Evolutionary conservation across 495 filamentous ascomycete species (phyloP).

Genomic region (Paragyromitra xinjiangensis): DNA sequence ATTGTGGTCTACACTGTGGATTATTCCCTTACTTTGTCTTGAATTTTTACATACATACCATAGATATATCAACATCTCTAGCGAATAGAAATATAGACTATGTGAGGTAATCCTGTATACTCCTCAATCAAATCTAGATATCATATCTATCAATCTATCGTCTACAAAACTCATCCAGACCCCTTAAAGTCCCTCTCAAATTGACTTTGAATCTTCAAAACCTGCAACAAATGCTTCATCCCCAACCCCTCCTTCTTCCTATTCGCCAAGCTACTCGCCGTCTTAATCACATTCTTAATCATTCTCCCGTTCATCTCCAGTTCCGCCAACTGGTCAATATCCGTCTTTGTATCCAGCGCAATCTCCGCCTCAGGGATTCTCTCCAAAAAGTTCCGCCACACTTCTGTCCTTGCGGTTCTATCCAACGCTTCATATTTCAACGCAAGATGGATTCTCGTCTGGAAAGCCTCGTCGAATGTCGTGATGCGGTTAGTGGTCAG

Average conservation of each 20-base stretch:
- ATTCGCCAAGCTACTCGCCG: constrained; percentile 39
- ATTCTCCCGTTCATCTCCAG: constrained; percentile 60
- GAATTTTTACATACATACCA: background rate
- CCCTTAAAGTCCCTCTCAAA: constrained; percentile 28
- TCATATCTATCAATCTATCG: background rate
- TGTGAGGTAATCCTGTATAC: too few species aligned
- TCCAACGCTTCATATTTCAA: constrained; percentile 60
- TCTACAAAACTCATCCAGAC: background rate
- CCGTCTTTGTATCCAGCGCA: constrained; percentile 28
- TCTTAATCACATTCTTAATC: constrained; percentile 67
- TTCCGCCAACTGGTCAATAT: constrained; percentile 59
- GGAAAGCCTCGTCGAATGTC: constrained; percentile 61
- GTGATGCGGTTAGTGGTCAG: constrained; percentile 64
- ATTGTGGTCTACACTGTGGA: too few species aligned
- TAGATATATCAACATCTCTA: too few species aligned
- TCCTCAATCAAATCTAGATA: background rate
- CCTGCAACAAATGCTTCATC: constrained; percentile 26
- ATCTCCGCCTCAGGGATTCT: background rate
- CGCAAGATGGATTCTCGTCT: constrained; percentile 61
- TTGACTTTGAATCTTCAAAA: constrained; percentile 23
- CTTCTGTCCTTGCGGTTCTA: constrained; percentile 33
- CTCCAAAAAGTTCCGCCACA: constrained; percentile 47
- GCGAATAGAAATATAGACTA: background rate
- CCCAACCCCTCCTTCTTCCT: constrained; percentile 20
- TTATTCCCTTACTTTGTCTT: too few species aligned